These are phyloP conservation scores for Auxenochlorella pyrenoidosa DNA, from an alignment of 139 green algal genomes.

Conservation along the genomic window DNA sequence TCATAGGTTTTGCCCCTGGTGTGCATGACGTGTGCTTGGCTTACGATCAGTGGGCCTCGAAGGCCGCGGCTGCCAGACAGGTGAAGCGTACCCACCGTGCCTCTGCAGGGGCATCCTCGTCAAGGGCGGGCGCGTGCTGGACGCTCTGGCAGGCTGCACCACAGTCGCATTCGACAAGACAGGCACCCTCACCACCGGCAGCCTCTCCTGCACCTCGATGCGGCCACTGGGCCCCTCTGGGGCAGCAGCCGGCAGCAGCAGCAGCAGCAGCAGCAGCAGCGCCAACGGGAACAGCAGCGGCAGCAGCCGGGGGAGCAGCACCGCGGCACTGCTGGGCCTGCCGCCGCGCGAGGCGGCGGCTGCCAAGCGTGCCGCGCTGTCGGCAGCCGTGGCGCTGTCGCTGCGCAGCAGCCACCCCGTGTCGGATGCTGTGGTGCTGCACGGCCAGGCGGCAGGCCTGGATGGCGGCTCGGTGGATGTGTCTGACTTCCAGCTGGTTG, in stretches of 20 bases:
- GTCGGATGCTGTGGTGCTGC: conserved; percentile 47
- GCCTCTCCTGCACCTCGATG: conserved; percentile 56
- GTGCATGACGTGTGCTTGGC: no score
- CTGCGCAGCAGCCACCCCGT: conserved; percentile 60
- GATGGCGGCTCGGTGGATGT: conserved; percentile 24
- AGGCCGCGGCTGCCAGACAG: no score
- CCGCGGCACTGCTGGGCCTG: not conserved
- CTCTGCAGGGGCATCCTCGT: conserved; percentile 73
- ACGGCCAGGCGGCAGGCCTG: not conserved
- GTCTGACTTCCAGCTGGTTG: conserved; percentile 50
- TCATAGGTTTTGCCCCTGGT: no score
- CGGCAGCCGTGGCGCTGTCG: conserved; percentile 53
- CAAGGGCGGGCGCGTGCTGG: conserved; percentile 76
- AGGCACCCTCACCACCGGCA: conserved; percentile 87
- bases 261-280: not conserved
- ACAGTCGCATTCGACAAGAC: conserved; percentile 91
- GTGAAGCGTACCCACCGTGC: not conserved
- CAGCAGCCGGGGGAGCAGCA: conserved; percentile 15
- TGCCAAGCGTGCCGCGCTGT: conserved; percentile 29
- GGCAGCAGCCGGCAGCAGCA: not conserved
- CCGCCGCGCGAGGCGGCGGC: not conserved
- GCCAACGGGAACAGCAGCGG: not conserved
- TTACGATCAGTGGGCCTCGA: no score
- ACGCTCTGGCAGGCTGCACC: conserved; percentile 66
- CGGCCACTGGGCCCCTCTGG: not conserved